These are phyloP conservation scores for Cicer judaicum DNA, from an alignment of 306 rosid species.

Conservation along the genomic window DNA sequence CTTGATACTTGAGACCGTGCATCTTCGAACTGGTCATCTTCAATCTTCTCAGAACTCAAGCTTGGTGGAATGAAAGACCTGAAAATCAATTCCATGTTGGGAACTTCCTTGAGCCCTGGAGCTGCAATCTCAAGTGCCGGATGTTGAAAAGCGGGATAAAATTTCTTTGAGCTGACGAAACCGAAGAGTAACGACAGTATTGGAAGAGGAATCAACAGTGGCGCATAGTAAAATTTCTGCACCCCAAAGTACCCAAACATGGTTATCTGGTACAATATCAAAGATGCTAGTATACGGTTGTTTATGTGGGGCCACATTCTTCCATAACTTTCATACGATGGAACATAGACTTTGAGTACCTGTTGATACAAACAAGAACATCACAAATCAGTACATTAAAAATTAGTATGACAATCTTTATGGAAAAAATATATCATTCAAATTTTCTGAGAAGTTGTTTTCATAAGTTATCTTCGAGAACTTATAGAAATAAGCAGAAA, in stretches of 20 bases:
- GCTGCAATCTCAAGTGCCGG: constrained; percentile 70
- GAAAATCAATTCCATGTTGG: constrained; percentile 73
- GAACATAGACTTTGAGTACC: constrained; percentile 92
- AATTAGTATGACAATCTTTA: neutral
- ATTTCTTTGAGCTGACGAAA: constrained; percentile 62
- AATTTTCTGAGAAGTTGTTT: no score
- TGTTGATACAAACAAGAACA: constrained; percentile 45
- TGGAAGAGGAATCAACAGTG: constrained; percentile 69
- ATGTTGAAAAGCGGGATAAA: constrained; percentile 64
- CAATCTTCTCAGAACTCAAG: constrained; percentile 72
- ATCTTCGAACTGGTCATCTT: constrained; percentile 72
- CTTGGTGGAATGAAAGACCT: constrained; percentile 76
- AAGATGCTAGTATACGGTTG: constrained; percentile 71
- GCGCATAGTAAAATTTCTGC: constrained; percentile 59
- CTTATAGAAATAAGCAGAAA: no score
- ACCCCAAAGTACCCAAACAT: constrained; percentile 80
- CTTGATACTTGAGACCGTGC: constrained; percentile 74
- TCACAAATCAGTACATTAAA: constrained; percentile 5
- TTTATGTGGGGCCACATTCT: constrained; percentile 94
- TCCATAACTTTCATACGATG: constrained; percentile 88
- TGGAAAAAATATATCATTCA: neutral
- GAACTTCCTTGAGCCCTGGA: constrained; percentile 56
- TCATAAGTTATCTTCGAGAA: no score
- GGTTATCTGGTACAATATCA: constrained; percentile 77
- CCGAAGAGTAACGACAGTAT: constrained; percentile 61